Base-by-base conservation (phyloP, 2,329 filamentous ascomycete genomes). In the Talaromyces marneffei region DNA sequence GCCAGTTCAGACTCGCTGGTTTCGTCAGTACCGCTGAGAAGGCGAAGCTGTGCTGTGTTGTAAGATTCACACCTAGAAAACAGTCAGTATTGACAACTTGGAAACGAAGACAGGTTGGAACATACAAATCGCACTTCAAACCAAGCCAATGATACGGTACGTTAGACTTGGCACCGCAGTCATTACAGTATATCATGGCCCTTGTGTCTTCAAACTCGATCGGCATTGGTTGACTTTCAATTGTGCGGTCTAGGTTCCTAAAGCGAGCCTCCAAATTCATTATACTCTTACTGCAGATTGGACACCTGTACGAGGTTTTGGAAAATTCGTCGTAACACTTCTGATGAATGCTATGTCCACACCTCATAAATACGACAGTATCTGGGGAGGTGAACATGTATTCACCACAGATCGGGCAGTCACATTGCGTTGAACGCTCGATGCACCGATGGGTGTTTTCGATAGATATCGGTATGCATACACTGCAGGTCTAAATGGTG, bases 191-290 rank as follows among this genome's bases (percentile, higher is more conserved):
- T 55, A 97, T 85, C 65, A 92, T 85, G 14, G 92, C 93, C 64
- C 87, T 87, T 4, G 90, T 92, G 68, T 91, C 86, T 63, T 80
- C 82, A 69, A 92, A 96, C 65, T 95, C 90, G 5, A 82, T 77
- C 0, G 94, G 94, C 92, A 99, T 97, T 1, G 94, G 94, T 72
- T 99, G 94, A 48, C 83, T 83, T 65, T 89, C 84, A 63, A 99
- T 96, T 55, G 91, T 88, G 57, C 92, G 85, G 69, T 97, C 93
- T 35, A 97, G 78, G 67, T 94, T 94, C 54, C 91, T 87, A 78
- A 97, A 99, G 68, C 95, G 90, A 39, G 90, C 85, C 71, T 97
- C 93, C 93, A 99, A 99, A 71, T 97, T 97, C 66, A 91, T 86
- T n/a, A 96, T 88, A 65, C 90, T 96, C 75, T 94, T 96, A 78